Conservation (phyloP, 495 filamentous ascomycete species). For the Podospora tetraspora region DNA sequence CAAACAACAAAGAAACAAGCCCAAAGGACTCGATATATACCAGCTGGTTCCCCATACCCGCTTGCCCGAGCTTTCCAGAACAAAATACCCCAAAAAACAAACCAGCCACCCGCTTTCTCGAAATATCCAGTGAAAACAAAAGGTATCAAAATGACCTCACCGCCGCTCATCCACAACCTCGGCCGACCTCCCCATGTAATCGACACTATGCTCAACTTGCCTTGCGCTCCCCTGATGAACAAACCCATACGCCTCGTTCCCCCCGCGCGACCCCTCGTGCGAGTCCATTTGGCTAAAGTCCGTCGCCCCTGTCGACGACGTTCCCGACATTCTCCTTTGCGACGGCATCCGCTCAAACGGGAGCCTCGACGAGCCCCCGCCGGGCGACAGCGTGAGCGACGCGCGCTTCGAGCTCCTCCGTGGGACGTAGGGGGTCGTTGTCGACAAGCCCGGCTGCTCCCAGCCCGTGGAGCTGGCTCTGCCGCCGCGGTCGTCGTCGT, state of each 20-base stretch:
- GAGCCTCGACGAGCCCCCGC: constrained; percentile 39
- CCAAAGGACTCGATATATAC: neutral
- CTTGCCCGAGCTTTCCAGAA: neutral
- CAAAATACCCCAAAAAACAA: neutral
- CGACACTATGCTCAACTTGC: constrained; percentile 45
- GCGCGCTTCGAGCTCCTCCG: constrained; percentile 58
- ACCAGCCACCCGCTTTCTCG: neutral
- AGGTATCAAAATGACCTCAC: neutral
- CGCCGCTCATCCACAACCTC: constrained; percentile 44
- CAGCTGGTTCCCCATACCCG: neutral
- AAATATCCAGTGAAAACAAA: constrained; percentile 2
- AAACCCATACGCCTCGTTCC: constrained; percentile 60
- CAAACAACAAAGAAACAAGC: neutral
- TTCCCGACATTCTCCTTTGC: constrained; percentile 46
- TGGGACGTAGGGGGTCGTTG: constrained; percentile 36
- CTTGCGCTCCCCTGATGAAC: constrained; percentile 66
- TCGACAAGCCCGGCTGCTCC: neutral
- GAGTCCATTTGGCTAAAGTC: constrained; percentile 36
- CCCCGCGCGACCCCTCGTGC: constrained; percentile 18
- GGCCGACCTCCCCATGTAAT: constrained; percentile 43
- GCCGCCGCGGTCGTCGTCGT: too few species aligned
- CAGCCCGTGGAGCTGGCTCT: neutral
- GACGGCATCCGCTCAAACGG: constrained; percentile 58
- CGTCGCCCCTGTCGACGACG: constrained; percentile 44
- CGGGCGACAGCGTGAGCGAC: constrained; percentile 18